Base-by-base conservation (phyloP, 2,329 filamentous ascomycete genomes). In the Fusarium incarnatum region DNA sequence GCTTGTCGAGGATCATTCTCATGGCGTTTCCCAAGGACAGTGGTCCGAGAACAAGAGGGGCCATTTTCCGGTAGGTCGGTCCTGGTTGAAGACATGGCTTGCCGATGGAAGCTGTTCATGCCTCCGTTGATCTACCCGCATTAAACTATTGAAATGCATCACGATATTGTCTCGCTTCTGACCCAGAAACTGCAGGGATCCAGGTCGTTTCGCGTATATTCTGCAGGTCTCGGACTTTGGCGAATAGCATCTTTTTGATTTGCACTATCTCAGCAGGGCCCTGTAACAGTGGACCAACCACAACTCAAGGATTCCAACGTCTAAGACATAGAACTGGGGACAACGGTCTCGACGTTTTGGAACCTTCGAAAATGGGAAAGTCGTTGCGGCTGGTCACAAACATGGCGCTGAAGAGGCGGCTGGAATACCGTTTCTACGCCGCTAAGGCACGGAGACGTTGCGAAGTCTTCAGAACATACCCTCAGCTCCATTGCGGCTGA, bases 51-150 rank as follows among this genome's bases (percentile, higher is more conserved):
- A n/a, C n/a, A n/a, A n/a, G n/a, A n/a, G n/a, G n/a, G n/a, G n/a
- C n/a, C n/a, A n/a, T n/a, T n/a, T n/a, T n/a, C n/a, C 34, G 18
- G 34, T 6, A 18, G 4, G 18, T 12, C 34, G 3, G 34, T 11
- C 18, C n/a, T 0, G 3, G 18, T 0, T n/a, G 18, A 3, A 6
- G 2, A 37, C 1, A 37, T 37, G 34, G 10, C 10, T n/a, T 1
- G 34, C 6, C n/a, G 2, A n/a, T 12, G 2, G 34, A 2, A n/a
- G 18, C 18, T 12, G 1, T 37, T 37, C 34, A 18, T 12, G 2
- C 10, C 1, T 37, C 10, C 0, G 18, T n/a, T 37, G 10, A n/a
- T 37, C 34, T 37, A n/a, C 18, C 34, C 34, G 34, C 34, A 37
- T 37, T 4, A 10, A 7, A 3, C 34, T 37, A 37, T 37, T 4